Conservation (phyloP, 768 basidiomycete genomes). For the Rhizopogon roseolus region DNA sequence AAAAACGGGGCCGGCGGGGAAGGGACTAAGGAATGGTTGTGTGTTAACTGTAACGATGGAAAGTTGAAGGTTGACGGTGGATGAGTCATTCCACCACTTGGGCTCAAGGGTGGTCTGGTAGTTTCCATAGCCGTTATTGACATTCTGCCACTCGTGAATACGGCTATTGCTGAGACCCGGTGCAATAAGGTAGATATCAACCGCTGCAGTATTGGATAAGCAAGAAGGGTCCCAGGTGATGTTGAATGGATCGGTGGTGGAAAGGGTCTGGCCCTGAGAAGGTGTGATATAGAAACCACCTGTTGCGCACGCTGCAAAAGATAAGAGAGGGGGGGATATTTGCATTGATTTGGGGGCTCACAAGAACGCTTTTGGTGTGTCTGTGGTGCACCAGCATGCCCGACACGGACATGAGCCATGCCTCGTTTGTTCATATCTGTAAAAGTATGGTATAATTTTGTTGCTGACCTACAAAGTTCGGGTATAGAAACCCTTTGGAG, state of each 20-base stretch:
- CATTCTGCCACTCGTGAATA: conserved; percentile 54
- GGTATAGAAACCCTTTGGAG: conserved; percentile 5
- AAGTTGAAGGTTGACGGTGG: conserved; percentile 48
- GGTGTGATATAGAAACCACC: conserved; percentile 65
- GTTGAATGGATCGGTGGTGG: conserved; percentile 43
- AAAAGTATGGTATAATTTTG: conserved; percentile 4
- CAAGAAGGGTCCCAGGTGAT: conserved; percentile 67
- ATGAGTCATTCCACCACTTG: conserved; percentile 67
- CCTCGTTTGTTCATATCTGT: conserved; percentile 25
- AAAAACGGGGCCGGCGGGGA: conserved; percentile 68
- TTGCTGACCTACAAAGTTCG: conserved; percentile 1
- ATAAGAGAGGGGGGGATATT: background rate
- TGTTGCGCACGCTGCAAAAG: conserved; percentile 40
- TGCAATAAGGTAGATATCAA: conserved; percentile 70
- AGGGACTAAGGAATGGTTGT: conserved; percentile 44
- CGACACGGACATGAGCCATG: conserved; percentile 19
- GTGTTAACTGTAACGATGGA: conserved; percentile 47
- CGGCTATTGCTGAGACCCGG: conserved; percentile 36
- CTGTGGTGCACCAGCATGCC: conserved; percentile 15
- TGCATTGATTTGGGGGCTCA: conserved; percentile 5
- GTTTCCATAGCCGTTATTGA: conserved; percentile 43
- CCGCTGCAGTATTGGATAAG: conserved; percentile 33
- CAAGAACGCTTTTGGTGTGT: conserved; percentile 20
- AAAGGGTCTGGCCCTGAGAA: conserved; percentile 38
- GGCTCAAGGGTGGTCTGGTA: conserved; percentile 51